Conservation (phyloP, 139 green algal species). For the Protoeuglena noctilucae region DNA sequence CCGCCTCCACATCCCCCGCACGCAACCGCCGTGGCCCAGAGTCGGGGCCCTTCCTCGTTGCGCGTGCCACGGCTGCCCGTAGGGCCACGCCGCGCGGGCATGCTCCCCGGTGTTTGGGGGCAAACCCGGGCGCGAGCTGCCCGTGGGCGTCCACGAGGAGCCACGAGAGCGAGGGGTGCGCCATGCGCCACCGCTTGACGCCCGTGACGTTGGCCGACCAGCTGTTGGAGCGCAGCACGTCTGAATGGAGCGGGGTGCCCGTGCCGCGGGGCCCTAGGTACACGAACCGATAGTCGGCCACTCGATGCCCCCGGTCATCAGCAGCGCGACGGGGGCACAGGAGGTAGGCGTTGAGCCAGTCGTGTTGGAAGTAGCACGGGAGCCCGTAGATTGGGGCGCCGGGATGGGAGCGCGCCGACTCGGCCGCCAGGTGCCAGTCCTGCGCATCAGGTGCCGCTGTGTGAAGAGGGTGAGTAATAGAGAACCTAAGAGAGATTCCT, state of each 20-base stretch:
- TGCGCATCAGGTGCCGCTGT: slow-evolving; percentile 31
- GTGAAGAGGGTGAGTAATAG: too few relatives aligned
- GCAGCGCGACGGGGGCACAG: slow-evolving; percentile 5
- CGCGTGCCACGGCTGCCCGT: slow-evolving; percentile 46
- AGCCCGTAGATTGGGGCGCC: slow-evolving; percentile 22
- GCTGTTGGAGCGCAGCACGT: slow-evolving; percentile 66
- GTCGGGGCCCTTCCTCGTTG: slow-evolving; percentile 6
- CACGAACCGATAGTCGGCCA: slow-evolving; percentile 65
- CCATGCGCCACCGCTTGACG: slow-evolving; percentile 25
- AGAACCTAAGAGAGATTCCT: too few relatives aligned
- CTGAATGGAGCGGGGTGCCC: slow-evolving; percentile 61
- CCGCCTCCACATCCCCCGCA: neutral
- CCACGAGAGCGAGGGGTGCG: neutral
- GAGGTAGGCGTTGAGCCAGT: slow-evolving; percentile 80
- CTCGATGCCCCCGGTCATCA: slow-evolving; percentile 4
- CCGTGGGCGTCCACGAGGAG: neutral
- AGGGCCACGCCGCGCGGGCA: slow-evolving; percentile 29
- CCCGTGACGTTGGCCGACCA: slow-evolving; percentile 66
- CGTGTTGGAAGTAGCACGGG: slow-evolving; percentile 49
- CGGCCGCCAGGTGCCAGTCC: slow-evolving; percentile 68
- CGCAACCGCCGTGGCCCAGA: neutral
- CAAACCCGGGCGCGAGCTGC: neutral
- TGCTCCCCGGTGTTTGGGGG: neutral
- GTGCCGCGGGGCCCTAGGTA: slow-evolving; percentile 62
- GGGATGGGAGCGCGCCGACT: slow-evolving; percentile 37